Evolutionary conservation across 768 basidiomycete genomes (phyloP), one percentile per base, ranked within the genome.

Genomic region (Lentinula sp.): DNA sequence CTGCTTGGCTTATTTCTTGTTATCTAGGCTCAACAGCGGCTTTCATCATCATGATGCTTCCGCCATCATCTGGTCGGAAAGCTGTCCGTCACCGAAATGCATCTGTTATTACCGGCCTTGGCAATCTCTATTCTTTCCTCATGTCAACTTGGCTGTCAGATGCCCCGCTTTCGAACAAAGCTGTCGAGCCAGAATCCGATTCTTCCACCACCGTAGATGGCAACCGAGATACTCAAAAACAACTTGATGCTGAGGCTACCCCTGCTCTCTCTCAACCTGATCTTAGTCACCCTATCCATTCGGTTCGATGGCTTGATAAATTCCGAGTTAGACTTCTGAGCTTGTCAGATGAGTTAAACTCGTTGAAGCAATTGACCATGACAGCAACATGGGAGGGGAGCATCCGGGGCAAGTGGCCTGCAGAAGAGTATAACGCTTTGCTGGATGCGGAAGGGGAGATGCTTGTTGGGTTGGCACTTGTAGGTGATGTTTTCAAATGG

Each of bases 21-120:
- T 60, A 16, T 55, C 16, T 20, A 77, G 84, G 85, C 10, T 78
- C 72, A 60, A 75, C 75, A 3, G 83, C 81, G 1, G 79, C 79
- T 0, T 83, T 81, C 69, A 72, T 84, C 61, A 66, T 84, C 50
- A 83, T 83, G 78, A 71, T 84, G 64, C 70, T 85, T 62, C 82
- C 82, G 1, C 77, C 83, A 0, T 73, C 72, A 42, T 83, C 82
- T 1, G 77, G 79, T 2, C 77, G 80, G 56, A 78, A 75, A 50
- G 76, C 78, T 23, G 79, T 82, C 35, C 74, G 80, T n/a, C 66
- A 73, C 2, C 71, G 71, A 4, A 75, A 80, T 60, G 79, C 82
- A 1, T 67, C 70, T 43, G 74, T 72, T 16, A 73, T 83, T 43
- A 66, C 74, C 12, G 68, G 71, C 16, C 66, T 83, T 13, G 74